These are phyloP conservation scores for Trametes elegans DNA, from an alignment of 768 basidiomycete species.

Conservation along the genomic window DNA sequence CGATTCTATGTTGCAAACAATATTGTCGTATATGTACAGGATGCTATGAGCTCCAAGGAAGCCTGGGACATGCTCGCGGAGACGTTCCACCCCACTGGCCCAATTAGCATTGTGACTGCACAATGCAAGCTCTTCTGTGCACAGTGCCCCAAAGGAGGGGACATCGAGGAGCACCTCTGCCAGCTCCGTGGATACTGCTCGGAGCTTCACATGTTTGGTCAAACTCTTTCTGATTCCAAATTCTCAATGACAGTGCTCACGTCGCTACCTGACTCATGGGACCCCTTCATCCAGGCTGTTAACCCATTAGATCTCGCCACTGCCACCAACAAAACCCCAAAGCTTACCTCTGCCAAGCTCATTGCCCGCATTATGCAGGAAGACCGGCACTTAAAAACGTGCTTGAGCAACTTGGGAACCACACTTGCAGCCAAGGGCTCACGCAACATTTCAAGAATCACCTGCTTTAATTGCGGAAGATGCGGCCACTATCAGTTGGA, in stretches of 20 bases:
- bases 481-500: too few species aligned
- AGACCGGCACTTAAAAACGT: too few species aligned
- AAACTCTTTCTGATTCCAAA: slow-evolving; percentile 28
- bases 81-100: slow-evolving; percentile 30
- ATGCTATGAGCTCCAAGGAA: slow-evolving; percentile 24
- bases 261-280: slow-evolving; percentile 37
- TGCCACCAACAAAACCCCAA: too few species aligned
- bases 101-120: slow-evolving; percentile 28
- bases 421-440: too few species aligned
- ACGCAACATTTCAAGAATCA: too few species aligned
- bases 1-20: slow-evolving; percentile 29
- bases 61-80: slow-evolving; percentile 31
- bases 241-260: slow-evolving; percentile 34
- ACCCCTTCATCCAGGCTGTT: too few species aligned
- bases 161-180: slow-evolving; percentile 34
- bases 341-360: too few species aligned
- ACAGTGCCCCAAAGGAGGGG: slow-evolving; percentile 30
- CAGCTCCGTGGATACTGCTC: slow-evolving; percentile 26
- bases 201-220: slow-evolving; percentile 26
- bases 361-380: too few species aligned
- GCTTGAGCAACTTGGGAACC: too few species aligned
- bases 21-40: slow-evolving; percentile 31
- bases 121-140: slow-evolving; percentile 31
- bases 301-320: too few species aligned
- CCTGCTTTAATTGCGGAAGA: too few species aligned